These are phyloP conservation scores for Pleurotus sapidus DNA, from an alignment of 768 basidiomycete species.

Conservation along the genomic window DNA sequence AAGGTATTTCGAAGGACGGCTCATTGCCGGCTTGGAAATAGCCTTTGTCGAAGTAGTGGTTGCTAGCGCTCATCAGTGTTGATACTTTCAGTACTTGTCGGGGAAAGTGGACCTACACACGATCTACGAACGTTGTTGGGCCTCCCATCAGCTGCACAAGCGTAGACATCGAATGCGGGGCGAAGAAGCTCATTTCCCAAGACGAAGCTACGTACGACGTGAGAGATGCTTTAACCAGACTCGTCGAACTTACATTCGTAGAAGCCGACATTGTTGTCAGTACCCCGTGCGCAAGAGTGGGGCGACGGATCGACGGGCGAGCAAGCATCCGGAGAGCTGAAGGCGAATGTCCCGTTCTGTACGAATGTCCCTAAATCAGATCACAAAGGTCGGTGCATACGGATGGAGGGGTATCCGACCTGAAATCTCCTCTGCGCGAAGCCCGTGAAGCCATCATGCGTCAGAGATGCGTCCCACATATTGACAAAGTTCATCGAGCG, in stretches of 20 bases:
- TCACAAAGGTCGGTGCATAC: neutral
- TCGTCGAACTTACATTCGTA: constrained; percentile 41
- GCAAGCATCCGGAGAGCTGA: constrained; percentile 46
- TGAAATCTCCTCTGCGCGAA: constrained; percentile 42
- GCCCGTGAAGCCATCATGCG: constrained; percentile 44
- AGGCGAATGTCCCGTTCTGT: constrained; percentile 50
- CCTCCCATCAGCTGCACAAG: constrained; percentile 47
- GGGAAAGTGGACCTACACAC: constrained; percentile 29
- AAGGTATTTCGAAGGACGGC: constrained; percentile 45
- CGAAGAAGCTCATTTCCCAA: constrained; percentile 54
- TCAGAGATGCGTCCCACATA: constrained; percentile 44
- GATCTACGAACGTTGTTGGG: constrained; percentile 32
- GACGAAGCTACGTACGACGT: constrained; percentile 35
- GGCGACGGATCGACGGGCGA: constrained; percentile 44
- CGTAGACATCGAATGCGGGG: constrained; percentile 48
- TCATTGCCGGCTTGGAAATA: constrained; percentile 50
- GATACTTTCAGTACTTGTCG: neutral
- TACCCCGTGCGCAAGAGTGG: constrained; percentile 47
- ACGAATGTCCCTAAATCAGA: neutral
- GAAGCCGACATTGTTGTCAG: constrained; percentile 49
- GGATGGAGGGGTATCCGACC: constrained; percentile 22
- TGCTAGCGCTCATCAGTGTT: constrained; percentile 20
- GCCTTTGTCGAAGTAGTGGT: constrained; percentile 41
- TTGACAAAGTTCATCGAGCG: constrained; percentile 51
- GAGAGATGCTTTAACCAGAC: neutral